These are phyloP conservation scores for Fusarium acutatum DNA, from an alignment of 2,329 filamentous ascomycete species.

Conservation along the genomic window DNA sequence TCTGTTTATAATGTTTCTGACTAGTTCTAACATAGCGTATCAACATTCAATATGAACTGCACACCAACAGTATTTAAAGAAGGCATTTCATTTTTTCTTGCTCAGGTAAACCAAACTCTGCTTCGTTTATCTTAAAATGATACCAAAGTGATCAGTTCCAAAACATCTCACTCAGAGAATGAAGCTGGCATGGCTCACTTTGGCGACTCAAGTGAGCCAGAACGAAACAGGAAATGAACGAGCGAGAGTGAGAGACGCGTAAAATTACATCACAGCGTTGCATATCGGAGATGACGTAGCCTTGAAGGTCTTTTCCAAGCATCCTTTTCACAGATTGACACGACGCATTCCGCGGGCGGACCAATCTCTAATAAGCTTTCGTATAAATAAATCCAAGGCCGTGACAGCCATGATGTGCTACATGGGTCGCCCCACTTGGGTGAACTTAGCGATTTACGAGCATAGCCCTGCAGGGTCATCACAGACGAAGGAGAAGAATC, in stretches of 20 bases:
- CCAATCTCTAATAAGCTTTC: neutral
- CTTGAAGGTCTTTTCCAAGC: neutral
- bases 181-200: neutral
- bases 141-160: rapidly evolving
- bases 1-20: neutral
- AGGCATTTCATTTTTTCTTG: rapidly evolving
- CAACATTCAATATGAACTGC: rapidly evolving
- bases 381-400: neutral
- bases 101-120: too few species aligned
- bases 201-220: neutral
- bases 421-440: neutral
- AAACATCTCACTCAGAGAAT: too few species aligned
- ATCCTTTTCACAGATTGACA: neutral
- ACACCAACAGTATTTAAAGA: neutral
- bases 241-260: neutral
- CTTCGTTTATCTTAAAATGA: neutral
- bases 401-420: neutral
- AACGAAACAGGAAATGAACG: neutral
- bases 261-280: neutral
- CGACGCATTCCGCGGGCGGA: neutral
- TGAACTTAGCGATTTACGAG: neutral
- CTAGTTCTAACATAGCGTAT: rapidly evolving
- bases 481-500: neutral
- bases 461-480: neutral
- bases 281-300: neutral